A percentile compares a stretch with the other conserved stretches of the same genome.
Conservation (phyloP, 345 rosid species). For the thale cress (Arabidopsis thaliana) region DNA sequence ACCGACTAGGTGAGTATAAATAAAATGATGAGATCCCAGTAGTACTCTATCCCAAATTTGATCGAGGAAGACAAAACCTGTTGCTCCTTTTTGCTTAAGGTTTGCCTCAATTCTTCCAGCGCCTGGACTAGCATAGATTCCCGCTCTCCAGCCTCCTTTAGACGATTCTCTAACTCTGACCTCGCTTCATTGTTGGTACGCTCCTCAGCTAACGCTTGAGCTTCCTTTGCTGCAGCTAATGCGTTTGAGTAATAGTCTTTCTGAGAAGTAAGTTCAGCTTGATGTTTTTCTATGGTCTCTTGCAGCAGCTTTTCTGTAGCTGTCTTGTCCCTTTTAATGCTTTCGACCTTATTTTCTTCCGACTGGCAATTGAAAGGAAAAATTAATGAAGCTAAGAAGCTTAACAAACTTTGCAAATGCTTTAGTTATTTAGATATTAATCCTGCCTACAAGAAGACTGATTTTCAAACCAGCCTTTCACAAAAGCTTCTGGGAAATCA, state of each 20-base stretch:
- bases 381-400: constrained; percentile 27
- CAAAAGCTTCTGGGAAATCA: constrained; percentile 23
- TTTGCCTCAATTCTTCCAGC: constrained; percentile 91
- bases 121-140: constrained; percentile 95
- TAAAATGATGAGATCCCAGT: constrained; percentile 12
- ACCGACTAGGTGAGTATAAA: constrained; percentile 23
- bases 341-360: constrained; percentile 96
- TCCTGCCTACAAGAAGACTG: constrained; percentile 15
- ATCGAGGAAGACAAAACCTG: constrained; percentile 63
- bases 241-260: constrained; percentile 87
- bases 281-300: constrained; percentile 97
- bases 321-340: constrained; percentile 87
- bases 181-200: constrained; percentile 90
- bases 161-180: constrained; percentile 82
- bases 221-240: constrained; percentile 90
- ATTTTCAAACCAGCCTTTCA: constrained; percentile 20
- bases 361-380: constrained; percentile 55
- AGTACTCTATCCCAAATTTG: constrained; percentile 22
- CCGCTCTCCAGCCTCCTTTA: constrained; percentile 93
- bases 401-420: constrained; percentile 11
- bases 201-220: constrained; percentile 90
- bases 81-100: constrained; percentile 90
- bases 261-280: constrained; percentile 78
- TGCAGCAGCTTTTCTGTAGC: constrained; percentile 92
- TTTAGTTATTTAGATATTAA: constrained; percentile 28